These are phyloP conservation scores for Aspergillus calidoustus DNA, from an alignment of 2,329 filamentous ascomycete genomes.

Conservation along the genomic window DNA sequence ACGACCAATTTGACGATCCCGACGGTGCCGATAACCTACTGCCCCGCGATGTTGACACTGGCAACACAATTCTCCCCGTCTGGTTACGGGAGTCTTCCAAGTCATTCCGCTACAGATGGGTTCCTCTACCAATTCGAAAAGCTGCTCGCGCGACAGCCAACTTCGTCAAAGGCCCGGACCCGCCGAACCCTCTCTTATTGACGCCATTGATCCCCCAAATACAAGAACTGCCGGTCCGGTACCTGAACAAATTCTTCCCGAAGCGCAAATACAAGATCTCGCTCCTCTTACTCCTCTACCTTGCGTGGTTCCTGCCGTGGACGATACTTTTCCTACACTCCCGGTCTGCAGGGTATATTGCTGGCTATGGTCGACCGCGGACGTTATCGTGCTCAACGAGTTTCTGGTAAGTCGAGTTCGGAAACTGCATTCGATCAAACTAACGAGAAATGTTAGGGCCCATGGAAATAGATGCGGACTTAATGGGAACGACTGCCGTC, in stretches of 20 bases:
- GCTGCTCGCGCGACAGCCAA: conserved; percentile 47
- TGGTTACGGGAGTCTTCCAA: conserved; percentile 55
- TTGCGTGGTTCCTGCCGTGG: conserved; percentile 54
- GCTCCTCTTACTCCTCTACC: conserved; percentile 49
- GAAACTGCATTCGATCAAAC: not conserved
- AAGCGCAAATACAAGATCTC: conserved; percentile 51
- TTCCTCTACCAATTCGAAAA: conserved; percentile 51
- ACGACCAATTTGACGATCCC: conserved; percentile 39
- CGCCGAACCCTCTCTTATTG: conserved; percentile 51
- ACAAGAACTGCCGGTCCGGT: conserved; percentile 51
- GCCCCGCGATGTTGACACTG: conserved; percentile 35
- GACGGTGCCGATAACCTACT: conserved; percentile 40
- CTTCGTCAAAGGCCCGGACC: conserved; percentile 55
- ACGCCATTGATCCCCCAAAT: conserved; percentile 52
- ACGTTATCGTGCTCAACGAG: conserved; percentile 52
- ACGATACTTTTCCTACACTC: conserved; percentile 51
- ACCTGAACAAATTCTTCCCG: conserved; percentile 50
- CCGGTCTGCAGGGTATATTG: conserved; percentile 51
- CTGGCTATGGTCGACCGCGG: conserved; percentile 52
- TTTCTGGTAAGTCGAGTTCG: conserved; percentile 45
- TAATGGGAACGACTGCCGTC: conserved; percentile 60
- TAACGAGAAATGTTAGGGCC: conserved; percentile 34
- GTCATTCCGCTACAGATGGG: conserved; percentile 53
- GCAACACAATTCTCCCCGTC: conserved; percentile 42
- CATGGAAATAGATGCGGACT: conserved; percentile 55